phyloP scores from a whole-genome alignment of 257 asterid species.

The Lithospermum erythrorhizon region DNA sequence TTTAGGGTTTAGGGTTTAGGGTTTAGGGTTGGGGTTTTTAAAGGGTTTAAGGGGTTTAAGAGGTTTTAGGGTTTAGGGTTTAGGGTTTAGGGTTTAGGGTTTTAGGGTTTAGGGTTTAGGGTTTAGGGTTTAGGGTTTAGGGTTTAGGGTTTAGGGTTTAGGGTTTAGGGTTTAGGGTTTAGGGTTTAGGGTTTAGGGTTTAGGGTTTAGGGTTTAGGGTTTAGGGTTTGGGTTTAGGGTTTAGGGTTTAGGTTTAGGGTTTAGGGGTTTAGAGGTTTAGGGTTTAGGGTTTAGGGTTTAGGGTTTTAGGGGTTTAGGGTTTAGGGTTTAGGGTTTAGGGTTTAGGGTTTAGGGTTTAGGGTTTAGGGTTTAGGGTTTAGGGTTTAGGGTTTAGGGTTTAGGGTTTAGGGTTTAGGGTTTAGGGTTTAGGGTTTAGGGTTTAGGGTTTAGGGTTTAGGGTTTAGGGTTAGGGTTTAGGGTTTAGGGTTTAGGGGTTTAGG shows the following conservation, averaged over 20 bases:
- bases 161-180: conserved; percentile 6
- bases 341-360: conserved; percentile 12
- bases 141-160: conserved; percentile 5
- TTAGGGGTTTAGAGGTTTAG: conserved; percentile 9
- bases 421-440: conserved; percentile 4
- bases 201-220: conserved; percentile 6
- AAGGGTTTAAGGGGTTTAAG: no score
- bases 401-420: conserved; percentile 12
- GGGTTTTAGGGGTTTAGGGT: no score
- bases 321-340: conserved; percentile 12
- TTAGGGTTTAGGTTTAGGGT: conserved; percentile 9
- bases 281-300: conserved; percentile 13
- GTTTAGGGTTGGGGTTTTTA: conserved; percentile 4
- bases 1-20: conserved; percentile 4
- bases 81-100: conserved; percentile 6
- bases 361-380: conserved; percentile 10
- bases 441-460: conserved; percentile 6
- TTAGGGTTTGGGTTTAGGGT: conserved; percentile 5
- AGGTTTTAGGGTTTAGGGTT: conserved; percentile 4
- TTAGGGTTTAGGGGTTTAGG: conserved; percentile 8
- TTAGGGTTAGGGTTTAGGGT: conserved; percentile 3
- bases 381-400: conserved; percentile 11
- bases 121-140: conserved; percentile 3
- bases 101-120: conserved; percentile 5
- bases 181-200: conserved; percentile 6